Base-by-base conservation (phyloP, 2,329 filamentous ascomycete species). In the Colletotrichum limetticola region DNA sequence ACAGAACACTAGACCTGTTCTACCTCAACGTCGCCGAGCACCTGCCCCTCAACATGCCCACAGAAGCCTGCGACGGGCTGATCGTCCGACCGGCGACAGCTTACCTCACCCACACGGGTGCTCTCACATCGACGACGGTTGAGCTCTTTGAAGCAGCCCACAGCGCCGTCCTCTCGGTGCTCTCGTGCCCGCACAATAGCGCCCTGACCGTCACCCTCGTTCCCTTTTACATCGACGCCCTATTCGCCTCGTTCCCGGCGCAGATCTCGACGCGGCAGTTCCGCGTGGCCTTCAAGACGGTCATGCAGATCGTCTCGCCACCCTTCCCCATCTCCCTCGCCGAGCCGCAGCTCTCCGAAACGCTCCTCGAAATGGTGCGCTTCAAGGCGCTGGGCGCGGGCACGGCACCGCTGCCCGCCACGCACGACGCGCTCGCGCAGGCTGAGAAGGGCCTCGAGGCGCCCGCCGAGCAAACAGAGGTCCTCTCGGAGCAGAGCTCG, bases 11-110 rank as follows among this genome's bases (percentile, higher is more conserved):
- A n/a, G 93, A 97, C 79, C 88, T 97, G 19, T 98, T 94, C 84
- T 97, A 97, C 82, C 89, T 98, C 74, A 97, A 97, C 79, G 90
- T 92, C 0, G 92, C 94, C 2, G 95, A 98, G 80, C 94, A 97
- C 80, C 91, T 98, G 73, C 92, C 94, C 0, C 85, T 95, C 9
- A 85, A 90, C 3, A 83, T 98, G 1, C 85, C 93, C 0, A 88
- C 93, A 0, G 83, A 87, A 4, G 88, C 90, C 3, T 94, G 91
- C 77, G 94, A 97, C 77, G 86, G 90, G 3, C 86, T 97, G 2
- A 89, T 97, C 19, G 86, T 97, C 65, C 88, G 91, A 42, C 92
- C 94, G 1, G 93, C 95, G 7, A 89, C 91, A 5, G 89, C 92
- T 1, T 97, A 97, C 79, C 89, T 98, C 3, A 83, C 85, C 0